A percentile compares a stretch with the other conserved stretches of the same genome.
Conservation (phyloP, 2,329 filamentous ascomycete genomes). For the Aspergillus hortae region DNA sequence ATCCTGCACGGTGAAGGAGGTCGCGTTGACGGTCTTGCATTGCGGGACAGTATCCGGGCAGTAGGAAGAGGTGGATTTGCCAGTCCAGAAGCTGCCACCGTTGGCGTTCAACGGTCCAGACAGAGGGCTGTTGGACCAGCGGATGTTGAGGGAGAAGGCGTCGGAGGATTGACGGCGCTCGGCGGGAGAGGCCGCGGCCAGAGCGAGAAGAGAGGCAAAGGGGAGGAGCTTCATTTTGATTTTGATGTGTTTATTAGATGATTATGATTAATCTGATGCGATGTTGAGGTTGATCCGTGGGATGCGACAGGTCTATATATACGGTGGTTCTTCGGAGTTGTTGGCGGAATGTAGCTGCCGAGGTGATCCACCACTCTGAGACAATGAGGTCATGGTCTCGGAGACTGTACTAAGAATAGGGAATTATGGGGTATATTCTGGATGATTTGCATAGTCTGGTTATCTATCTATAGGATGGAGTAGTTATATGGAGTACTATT, state of each 20-base stretch:
- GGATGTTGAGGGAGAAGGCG: conserved; percentile 8
- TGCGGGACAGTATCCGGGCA: conserved; percentile 3
- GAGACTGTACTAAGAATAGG: background rate
- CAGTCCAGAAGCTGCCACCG: conserved; percentile 3
- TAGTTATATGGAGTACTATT: too few relatives aligned
- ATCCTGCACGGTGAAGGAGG: conserved; percentile 1
- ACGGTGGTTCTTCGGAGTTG: too few relatives aligned
- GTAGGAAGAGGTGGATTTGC: background rate
- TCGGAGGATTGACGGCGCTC: background rate
- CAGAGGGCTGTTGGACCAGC: conserved; percentile 8
- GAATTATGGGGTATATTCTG: background rate
- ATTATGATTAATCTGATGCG: background rate
- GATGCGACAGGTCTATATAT: background rate
- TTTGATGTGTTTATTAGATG: background rate
- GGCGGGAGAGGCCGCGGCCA: background rate
- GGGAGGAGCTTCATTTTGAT: background rate
- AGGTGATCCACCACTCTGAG: background rate
- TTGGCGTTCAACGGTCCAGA: conserved; percentile 3
- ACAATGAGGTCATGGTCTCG: background rate
- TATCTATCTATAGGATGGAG: too few relatives aligned
- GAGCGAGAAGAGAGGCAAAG: background rate
- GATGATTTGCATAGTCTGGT: too few relatives aligned
- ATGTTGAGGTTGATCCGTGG: background rate
- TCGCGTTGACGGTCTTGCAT: conserved; percentile 1
- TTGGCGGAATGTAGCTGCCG: background rate